These are phyloP conservation scores for Symbiodinium pilosum DNA, from an alignment of 73 alveolate genomes.

Conservation along the genomic window DNA sequence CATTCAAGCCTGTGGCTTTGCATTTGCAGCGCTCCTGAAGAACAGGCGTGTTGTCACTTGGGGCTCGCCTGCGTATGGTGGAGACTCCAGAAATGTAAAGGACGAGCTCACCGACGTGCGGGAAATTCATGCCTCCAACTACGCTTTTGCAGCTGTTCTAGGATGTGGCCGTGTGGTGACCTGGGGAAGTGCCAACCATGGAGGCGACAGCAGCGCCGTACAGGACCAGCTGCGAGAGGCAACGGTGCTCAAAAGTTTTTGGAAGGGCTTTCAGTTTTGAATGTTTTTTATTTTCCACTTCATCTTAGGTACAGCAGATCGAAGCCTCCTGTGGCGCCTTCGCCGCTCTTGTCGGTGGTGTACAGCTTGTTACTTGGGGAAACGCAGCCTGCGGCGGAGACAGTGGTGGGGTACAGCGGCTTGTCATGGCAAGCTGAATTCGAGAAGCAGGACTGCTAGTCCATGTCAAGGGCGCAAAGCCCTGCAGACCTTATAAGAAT, in stretches of 20 bases:
- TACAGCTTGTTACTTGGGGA: conserved; percentile 13
- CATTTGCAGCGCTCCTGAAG: not conserved
- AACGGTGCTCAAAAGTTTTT: not conserved
- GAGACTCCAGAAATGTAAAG: not conserved
- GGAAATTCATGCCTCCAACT: not conserved
- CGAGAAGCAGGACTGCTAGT: not conserved
- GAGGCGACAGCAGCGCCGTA: not conserved
- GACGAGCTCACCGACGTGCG: not conserved
- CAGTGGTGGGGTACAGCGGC: not conserved
- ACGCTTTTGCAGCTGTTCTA: not conserved
- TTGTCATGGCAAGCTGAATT: not conserved
- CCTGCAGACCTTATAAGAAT: not conserved
- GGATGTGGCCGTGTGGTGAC: conserved; percentile 20
- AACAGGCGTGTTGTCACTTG: conserved; percentile 13
- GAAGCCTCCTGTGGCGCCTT: conserved; percentile 7
- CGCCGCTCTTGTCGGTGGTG: conserved; percentile 16
- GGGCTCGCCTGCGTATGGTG: not conserved
- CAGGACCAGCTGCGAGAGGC: conserved; percentile 10
- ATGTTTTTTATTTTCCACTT: no score
- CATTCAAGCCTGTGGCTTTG: conserved; percentile 9
- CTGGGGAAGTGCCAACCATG: conserved; percentile 18
- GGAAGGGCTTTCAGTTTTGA: no score
- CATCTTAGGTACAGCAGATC: conserved; percentile 7
- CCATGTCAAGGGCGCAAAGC: not conserved
- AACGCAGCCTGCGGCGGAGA: conserved; percentile 23